Conservation (phyloP, 805 yeast species). For the Candida maris region DNA sequence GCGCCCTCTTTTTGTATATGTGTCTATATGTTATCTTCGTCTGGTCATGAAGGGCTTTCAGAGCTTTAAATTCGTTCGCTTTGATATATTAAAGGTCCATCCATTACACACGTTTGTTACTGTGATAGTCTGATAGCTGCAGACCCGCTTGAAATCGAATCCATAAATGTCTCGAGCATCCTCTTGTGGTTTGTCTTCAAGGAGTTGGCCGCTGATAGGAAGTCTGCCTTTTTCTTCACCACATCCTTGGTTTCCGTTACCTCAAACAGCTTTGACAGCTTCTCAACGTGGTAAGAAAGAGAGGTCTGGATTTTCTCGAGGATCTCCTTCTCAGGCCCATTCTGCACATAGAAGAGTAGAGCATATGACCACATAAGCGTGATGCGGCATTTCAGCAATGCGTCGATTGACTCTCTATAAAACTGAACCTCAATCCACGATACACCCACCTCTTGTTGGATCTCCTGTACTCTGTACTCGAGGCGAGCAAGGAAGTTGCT, state of each 20-base stretch:
- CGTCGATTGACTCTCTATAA: constrained; percentile 65
- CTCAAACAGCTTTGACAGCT: constrained; percentile 33
- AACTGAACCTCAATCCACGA: constrained; percentile 91
- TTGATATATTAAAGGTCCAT: too few relatives aligned
- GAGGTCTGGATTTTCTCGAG: constrained; percentile 44
- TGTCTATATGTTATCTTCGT: too few relatives aligned
- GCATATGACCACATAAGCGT: constrained; percentile 91
- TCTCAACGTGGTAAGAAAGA: constrained; percentile 28
- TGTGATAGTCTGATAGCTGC: constrained; percentile 1
- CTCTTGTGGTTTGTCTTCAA: constrained; percentile 18
- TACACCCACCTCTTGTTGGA: constrained; percentile 61
- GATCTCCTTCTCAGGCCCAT: constrained; percentile 48
- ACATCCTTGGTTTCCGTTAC: constrained; percentile 28
- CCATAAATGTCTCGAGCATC: constrained; percentile 24
- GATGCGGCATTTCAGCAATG: constrained; percentile 64
- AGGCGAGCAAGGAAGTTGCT: constrained; percentile 57
- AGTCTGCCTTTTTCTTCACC: constrained; percentile 22
- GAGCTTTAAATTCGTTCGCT: too few relatives aligned
- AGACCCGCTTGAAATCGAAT: constrained; percentile 14
- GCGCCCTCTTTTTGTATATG: too few relatives aligned
- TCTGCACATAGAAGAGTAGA: constrained; percentile 61
- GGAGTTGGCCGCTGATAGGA: constrained; percentile 22
- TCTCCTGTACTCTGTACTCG: constrained; percentile 55
- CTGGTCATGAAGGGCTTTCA: too few relatives aligned
- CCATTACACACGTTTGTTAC: too few relatives aligned